Evolutionary conservation across 805 yeast genomes (phyloP).

Genomic region (Candida xiaguanensis): DNA sequence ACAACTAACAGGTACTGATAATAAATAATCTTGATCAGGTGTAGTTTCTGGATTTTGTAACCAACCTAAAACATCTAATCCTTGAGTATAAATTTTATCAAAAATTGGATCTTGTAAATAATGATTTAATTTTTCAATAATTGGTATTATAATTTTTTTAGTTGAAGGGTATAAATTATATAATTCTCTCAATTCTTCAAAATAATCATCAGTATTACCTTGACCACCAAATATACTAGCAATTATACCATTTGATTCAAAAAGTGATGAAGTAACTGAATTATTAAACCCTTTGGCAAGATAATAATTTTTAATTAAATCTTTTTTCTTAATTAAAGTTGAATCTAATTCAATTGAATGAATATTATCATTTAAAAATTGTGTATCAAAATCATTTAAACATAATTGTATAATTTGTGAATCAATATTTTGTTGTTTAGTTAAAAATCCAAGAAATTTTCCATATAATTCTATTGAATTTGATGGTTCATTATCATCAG

Average conservation of each 20-base stretch:
- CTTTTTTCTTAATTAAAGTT: constrained; percentile 65
- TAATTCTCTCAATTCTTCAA: constrained; percentile 89
- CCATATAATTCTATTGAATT: constrained; percentile 83
- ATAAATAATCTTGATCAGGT: constrained; percentile 83
- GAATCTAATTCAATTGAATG: constrained; percentile 82
- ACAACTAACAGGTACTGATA: constrained; percentile 90
- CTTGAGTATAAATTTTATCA: constrained; percentile 88
- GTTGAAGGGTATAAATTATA: constrained; percentile 68
- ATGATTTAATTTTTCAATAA: constrained; percentile 63
- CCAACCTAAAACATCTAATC: constrained; percentile 87
- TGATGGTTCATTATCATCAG: constrained; percentile 83
- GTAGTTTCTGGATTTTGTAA: constrained; percentile 77
- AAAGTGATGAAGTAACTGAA: constrained; percentile 42
- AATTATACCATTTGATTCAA: constrained; percentile 62
- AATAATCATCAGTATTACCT: constrained; percentile 97
- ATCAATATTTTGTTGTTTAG: constrained; percentile 52
- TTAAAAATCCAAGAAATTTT: constrained; percentile 72
- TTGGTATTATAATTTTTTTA: constrained; percentile 66
- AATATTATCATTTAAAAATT: constrained; percentile 70
- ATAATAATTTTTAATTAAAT: constrained; percentile 76
- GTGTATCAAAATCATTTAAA: constrained; percentile 78
- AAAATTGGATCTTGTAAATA: constrained; percentile 74
- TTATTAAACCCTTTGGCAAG: constrained; percentile 27
- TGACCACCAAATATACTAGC: constrained; percentile 97
- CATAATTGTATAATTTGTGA: constrained; percentile 68